Evolutionary conservation across 2,329 filamentous ascomycete genomes (phyloP).

Genomic region (Ophiostoma pallidulum): DNA sequence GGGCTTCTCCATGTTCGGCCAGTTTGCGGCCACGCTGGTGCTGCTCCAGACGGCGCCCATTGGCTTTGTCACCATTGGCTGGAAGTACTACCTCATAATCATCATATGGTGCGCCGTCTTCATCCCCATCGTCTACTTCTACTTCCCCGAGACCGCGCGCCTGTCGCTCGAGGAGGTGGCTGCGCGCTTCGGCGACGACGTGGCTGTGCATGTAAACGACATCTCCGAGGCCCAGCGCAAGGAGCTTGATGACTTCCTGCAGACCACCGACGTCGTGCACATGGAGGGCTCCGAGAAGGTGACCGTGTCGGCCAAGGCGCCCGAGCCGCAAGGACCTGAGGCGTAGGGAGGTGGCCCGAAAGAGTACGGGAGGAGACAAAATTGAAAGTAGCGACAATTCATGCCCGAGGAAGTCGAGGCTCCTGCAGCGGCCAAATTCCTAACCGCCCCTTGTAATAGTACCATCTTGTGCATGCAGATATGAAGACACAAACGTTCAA

Average conservation of each 20-base stretch:
- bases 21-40: constrained; percentile 38
- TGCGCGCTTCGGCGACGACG: constrained; percentile 39
- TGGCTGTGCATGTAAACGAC: constrained; percentile 36
- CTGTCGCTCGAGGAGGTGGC: constrained; percentile 37
- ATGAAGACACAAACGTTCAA: no score
- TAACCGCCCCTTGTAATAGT: no score
- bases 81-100: constrained; percentile 42
- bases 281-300: not conserved
- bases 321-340: no score
- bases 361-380: not conserved
- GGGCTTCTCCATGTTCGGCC: constrained; percentile 41
- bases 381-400: no score
- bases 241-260: constrained; percentile 15
- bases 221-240: constrained; percentile 26
- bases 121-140: constrained; percentile 32
- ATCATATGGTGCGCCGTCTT: constrained; percentile 32
- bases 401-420: no score
- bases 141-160: constrained; percentile 32
- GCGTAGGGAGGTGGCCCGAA: no score
- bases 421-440: no score
- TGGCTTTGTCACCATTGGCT: constrained; percentile 34
- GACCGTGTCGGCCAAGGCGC: not conserved
- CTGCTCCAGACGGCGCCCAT: constrained; percentile 37
- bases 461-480: no score
- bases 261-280: constrained; percentile 7